Conservation (phyloP, 176 grass and related monocot species). For the barley (Hordeum vulgare) region MorexV3_pseudomolecules_assembly NC_058521.1:545867636-545868135, state of each 20-base stretch:
- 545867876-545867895: constrained; percentile 34
- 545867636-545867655: background rate
- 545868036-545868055: background rate
- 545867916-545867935: constrained; percentile 25
- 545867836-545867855: background rate
- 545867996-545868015: background rate
- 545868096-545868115: background rate
- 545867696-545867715: constrained; percentile 26
- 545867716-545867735: constrained; percentile 9
- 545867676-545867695: constrained; percentile 26
- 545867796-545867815: background rate
- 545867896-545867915: constrained; percentile 21
- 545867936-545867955: background rate
- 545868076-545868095: background rate
- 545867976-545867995: background rate
- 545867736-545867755: background rate
- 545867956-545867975: constrained; percentile 26
- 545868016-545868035: background rate
- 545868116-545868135: background rate
- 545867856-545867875: background rate
- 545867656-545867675: background rate
- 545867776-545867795: background rate
- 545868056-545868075: background rate
- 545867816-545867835: background rate
- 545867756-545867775: background rate